phyloP scores from a whole-genome alignment of 2,329 filamentous ascomycete species.

The Boeremia lycopersici region DNA sequence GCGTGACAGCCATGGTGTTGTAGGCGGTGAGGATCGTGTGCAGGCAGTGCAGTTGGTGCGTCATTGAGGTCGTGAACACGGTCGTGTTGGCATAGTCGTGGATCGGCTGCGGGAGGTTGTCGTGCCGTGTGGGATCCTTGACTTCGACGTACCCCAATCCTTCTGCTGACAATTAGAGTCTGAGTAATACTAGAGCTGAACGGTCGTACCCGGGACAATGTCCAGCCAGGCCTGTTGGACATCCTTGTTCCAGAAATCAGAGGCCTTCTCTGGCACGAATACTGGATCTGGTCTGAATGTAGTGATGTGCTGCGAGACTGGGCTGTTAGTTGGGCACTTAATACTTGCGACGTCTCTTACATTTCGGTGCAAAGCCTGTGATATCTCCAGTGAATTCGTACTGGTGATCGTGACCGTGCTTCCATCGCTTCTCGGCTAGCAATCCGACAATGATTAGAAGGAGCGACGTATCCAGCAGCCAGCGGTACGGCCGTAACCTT shows the following conservation, averaged over 20 bases:
- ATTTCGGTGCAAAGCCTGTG: constrained; percentile 42
- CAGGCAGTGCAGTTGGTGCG: constrained; percentile 44
- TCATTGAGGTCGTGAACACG: constrained; percentile 43
- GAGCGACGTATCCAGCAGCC: constrained; percentile 38
- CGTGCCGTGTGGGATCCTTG: constrained; percentile 26
- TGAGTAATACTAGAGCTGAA: background rate
- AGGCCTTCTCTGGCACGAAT: constrained; percentile 39
- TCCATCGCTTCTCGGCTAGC: constrained; percentile 35
- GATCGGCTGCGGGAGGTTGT: constrained; percentile 39
- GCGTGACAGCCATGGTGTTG: constrained; percentile 32
- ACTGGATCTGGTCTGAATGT: constrained; percentile 31
- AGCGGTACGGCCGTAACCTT: constrained; percentile 26
- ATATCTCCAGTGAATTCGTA: constrained; percentile 40
- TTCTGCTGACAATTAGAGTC: constrained; percentile 21
- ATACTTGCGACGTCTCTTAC: constrained; percentile 10
- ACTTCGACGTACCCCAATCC: constrained; percentile 43
- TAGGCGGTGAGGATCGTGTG: constrained; percentile 43
- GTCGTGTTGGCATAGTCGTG: constrained; percentile 40
- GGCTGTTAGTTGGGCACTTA: background rate
- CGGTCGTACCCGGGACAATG: constrained; percentile 37
- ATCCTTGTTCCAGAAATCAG: constrained; percentile 38
- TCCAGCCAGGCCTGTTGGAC: constrained; percentile 40
- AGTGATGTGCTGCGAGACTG: constrained; percentile 40
- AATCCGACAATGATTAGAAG: constrained; percentile 38
- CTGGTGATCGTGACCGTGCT: constrained; percentile 11